phyloP scores from a whole-genome alignment of 2,329 filamentous ascomycete species.

The Pseudogymnoascus sp. region DNA sequence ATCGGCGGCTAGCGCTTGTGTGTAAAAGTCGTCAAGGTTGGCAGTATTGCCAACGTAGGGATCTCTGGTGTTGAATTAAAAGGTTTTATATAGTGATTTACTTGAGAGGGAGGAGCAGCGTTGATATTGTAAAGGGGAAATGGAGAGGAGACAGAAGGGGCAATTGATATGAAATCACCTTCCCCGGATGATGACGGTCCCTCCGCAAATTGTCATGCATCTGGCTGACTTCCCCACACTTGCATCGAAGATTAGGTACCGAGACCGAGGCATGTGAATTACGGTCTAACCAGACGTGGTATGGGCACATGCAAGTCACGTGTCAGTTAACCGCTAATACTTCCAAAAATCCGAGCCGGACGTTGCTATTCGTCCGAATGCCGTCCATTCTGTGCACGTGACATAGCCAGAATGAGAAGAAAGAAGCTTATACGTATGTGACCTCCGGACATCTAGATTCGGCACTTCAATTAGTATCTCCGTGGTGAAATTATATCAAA shows the following conservation, averaged over 20 bases:
- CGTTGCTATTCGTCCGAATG: background rate
- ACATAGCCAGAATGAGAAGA: no score
- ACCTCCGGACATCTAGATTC: background rate
- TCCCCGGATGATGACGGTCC: background rate
- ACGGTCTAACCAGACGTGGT: background rate
- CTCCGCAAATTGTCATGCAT: constrained; percentile 2
- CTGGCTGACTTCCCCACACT: background rate
- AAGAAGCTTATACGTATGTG: no score
- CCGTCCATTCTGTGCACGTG: background rate
- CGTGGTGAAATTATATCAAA: background rate
- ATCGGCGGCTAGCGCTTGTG: background rate
- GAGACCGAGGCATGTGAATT: constrained; percentile 3
- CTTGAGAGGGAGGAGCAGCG: background rate
- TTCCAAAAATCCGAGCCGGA: background rate
- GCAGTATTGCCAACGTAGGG: background rate
- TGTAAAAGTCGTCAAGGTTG: background rate
- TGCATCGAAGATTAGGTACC: background rate
- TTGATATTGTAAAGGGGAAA: background rate
- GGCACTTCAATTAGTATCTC: background rate
- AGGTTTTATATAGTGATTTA: background rate
- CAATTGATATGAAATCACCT: constrained; percentile 2
- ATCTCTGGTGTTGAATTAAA: background rate
- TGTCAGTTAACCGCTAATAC: background rate
- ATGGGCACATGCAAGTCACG: constrained; percentile 3
- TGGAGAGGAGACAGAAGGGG: background rate